A percentile compares a stretch with the other conserved stretches of the same genome.
These are phyloP conservation scores for Aspergillus sp. DNA, from an alignment of 2,329 filamentous ascomycete species.

Conservation along the genomic window DNA sequence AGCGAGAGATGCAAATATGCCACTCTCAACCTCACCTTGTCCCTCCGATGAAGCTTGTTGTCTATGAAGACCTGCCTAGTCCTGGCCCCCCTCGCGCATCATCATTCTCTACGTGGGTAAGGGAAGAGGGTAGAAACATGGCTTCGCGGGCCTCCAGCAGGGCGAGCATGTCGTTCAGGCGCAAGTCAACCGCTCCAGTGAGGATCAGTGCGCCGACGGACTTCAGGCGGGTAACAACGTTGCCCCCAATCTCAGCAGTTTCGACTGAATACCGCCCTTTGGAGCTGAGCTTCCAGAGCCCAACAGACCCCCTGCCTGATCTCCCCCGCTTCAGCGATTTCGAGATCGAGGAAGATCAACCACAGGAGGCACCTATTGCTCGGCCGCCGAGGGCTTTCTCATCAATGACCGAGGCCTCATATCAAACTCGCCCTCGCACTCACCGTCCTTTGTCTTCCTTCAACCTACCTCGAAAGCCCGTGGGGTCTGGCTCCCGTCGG, in stretches of 20 bases:
- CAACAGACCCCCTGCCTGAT: constrained; percentile 45
- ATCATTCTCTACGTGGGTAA: constrained; percentile 41
- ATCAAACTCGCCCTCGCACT: constrained; percentile 19
- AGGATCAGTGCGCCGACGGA: constrained; percentile 46
- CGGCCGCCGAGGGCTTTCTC: constrained; percentile 37
- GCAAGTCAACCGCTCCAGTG: constrained; percentile 31
- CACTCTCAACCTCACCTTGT: constrained; percentile 48
- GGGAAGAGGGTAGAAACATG: constrained; percentile 39
- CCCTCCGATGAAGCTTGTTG: constrained; percentile 46
- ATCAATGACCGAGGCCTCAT: constrained; percentile 18
- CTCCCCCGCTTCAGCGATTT: constrained; percentile 46
- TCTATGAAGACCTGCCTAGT: constrained; percentile 43
- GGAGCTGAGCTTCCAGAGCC: constrained; percentile 48
- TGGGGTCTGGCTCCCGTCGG: constrained; percentile 32
- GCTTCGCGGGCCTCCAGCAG: constrained; percentile 41
- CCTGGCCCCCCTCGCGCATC: constrained; percentile 31
- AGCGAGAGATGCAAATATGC: constrained; percentile 47
- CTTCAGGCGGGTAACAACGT: constrained; percentile 39
- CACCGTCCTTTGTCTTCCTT: constrained; percentile 26
- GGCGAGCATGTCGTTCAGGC: constrained; percentile 41
- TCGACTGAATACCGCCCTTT: constrained; percentile 39
- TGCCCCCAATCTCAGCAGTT: constrained; percentile 4
- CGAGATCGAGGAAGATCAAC: constrained; percentile 29
- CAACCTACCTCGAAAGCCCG: constrained; percentile 38
- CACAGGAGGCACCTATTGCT: constrained; percentile 20